Conservation (phyloP, 306 rosid genomes). For the Castanea sativa region DNA sequence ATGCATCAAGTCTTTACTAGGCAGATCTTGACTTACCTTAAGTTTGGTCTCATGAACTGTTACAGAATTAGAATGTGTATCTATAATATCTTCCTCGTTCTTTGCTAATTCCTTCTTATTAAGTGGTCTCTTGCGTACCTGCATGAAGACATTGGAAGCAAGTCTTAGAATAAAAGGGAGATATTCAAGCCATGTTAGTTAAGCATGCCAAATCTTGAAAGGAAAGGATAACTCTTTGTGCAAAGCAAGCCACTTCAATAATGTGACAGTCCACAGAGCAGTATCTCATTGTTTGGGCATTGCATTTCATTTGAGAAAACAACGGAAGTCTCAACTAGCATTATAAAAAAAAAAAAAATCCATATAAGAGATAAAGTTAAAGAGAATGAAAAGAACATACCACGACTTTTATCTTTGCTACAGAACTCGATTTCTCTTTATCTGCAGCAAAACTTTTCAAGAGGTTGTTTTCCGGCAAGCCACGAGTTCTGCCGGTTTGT, state of each 20-base stretch:
- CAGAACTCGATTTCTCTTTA: conserved; percentile 85
- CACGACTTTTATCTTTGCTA: conserved; percentile 99
- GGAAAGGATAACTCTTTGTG: conserved; percentile 6
- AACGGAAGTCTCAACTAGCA: background rate
- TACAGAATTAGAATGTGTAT: conserved; percentile 67
- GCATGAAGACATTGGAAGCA: conserved; percentile 26
- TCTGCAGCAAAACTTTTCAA: conserved; percentile 70
- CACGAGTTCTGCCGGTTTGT: conserved; percentile 63
- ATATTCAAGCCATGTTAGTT: conserved; percentile 4
- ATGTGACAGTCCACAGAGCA: conserved; percentile 5
- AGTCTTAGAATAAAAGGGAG: conserved; percentile 7
- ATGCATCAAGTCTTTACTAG: background rate
- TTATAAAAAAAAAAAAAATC: background rate
- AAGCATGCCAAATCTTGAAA: background rate
- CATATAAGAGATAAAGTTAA: background rate
- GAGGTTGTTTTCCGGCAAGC: conserved; percentile 60
- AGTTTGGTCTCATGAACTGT: conserved; percentile 96
- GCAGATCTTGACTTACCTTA: conserved; percentile 48
- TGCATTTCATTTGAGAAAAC: conserved; percentile 11
- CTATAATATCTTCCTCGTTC: conserved; percentile 94
- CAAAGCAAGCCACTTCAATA: conserved; percentile 4
- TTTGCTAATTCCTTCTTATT: conserved; percentile 90
- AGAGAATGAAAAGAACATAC: conserved; percentile 51
- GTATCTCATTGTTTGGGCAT: background rate
- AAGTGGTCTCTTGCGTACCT: conserved; percentile 98